phyloP scores from a whole-genome alignment of 768 basidiomycete genomes.

The Serendipita sp. region DNA sequence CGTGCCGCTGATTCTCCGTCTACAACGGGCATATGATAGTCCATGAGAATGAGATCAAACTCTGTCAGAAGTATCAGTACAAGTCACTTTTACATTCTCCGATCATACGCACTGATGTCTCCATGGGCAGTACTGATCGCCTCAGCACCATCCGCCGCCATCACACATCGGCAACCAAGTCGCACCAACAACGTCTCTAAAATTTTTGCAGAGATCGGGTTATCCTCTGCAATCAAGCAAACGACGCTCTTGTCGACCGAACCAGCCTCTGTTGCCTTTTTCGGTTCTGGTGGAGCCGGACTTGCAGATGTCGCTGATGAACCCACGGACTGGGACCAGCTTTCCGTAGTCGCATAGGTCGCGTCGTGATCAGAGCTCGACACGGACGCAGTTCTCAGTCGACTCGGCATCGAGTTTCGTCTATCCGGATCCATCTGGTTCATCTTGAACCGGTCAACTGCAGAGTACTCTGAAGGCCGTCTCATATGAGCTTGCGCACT shows the following conservation, averaged over 20 bases:
- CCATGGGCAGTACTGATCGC: conserved; percentile 96
- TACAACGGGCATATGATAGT: conserved; percentile 88
- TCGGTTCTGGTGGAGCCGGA: conserved; percentile 13
- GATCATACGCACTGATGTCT: conserved; percentile 63
- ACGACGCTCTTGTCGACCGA: conserved; percentile 69
- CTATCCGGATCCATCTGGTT: conserved; percentile 57
- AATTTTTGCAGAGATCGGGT: conserved; percentile 95
- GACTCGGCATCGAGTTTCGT: conserved; percentile 68
- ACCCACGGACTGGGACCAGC: conserved; percentile 44
- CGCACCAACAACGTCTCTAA: conserved; percentile 87
- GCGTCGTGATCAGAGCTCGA: conserved; percentile 67
- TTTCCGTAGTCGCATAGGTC: conserved; percentile 35
- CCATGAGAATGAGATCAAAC: conserved; percentile 92
- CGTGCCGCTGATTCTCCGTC: conserved; percentile 93
- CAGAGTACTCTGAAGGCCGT: conserved; percentile 79
- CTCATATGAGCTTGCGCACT: conserved; percentile 45
- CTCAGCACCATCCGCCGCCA: conserved; percentile 91
- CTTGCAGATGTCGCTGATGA: conserved; percentile 31
- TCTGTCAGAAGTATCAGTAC: conserved; percentile 31
- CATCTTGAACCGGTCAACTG: conserved; percentile 76
- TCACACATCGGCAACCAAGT: conserved; percentile 86
- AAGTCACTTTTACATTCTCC: neutral
- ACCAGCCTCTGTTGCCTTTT: conserved; percentile 55
- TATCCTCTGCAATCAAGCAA: conserved; percentile 89
- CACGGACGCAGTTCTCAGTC: conserved; percentile 70